Percentiles rank a stretch among this genome's conserved stretches.
Evolutionary conservation across 192 early-diverging fungal genomes (phyloP).

Genomic region (Linnemannia exigua): DNA sequence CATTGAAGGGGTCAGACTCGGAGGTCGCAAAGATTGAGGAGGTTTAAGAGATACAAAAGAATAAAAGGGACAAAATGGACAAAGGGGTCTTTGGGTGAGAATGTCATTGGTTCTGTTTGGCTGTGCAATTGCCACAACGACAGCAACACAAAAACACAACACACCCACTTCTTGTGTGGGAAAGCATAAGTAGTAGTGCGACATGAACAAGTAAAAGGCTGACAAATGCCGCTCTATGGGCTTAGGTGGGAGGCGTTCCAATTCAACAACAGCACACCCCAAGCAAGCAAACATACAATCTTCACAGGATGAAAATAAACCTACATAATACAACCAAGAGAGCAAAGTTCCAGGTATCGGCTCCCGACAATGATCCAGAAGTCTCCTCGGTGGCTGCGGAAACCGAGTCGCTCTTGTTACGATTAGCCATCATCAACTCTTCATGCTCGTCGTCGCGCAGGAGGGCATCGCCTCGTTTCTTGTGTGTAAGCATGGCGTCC

Average conservation of each 20-base stretch:
- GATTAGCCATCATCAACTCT: constrained; percentile 42
- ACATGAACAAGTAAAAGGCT: background rate
- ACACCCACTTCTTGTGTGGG: background rate
- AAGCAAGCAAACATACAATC: background rate
- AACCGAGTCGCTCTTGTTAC: background rate
- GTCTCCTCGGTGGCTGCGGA: background rate
- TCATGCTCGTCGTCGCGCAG: constrained; percentile 47
- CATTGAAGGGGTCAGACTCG: background rate
- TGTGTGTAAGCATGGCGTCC: constrained; percentile 34
- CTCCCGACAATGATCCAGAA: constrained; percentile 25
- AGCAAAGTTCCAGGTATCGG: constrained; percentile 47
- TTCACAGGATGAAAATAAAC: background rate
- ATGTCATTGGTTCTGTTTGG: background rate
- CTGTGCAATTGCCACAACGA: constrained; percentile 1
- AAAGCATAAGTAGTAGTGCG: background rate
- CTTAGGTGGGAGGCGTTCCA: background rate
- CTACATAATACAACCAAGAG: constrained; percentile 53
- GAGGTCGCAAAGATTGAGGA: background rate
- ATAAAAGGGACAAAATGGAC: background rate
- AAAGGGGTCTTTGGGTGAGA: background rate
- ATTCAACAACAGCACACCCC: background rate
- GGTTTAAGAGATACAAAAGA: background rate
- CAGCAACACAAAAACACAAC: background rate
- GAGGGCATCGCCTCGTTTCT: constrained; percentile 32
- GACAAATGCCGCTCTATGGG: background rate